A percentile compares a stretch with the other conserved stretches of the same genome.
Conservation (phyloP, 768 basidiomycete species). For the Rhodotorula kratochvilovae region DNA sequence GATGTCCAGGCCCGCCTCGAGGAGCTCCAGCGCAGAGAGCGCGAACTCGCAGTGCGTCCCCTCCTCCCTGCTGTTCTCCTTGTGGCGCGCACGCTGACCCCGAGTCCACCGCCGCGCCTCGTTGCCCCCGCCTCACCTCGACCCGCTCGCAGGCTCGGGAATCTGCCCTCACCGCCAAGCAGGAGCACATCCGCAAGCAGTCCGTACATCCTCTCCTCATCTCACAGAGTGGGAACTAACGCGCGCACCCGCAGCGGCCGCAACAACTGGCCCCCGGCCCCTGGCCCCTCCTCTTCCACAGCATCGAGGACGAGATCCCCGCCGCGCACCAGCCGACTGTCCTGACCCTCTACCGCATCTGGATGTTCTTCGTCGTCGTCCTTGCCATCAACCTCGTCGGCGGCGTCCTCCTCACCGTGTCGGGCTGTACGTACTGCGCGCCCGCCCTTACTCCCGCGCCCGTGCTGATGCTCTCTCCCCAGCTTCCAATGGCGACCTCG, state of each 20-base stretch:
- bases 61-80: not conserved
- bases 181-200: constrained; percentile 61
- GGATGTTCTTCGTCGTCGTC: constrained; percentile 80
- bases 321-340: constrained; percentile 72
- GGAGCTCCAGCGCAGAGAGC: constrained; percentile 71
- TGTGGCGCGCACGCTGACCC: too few relatives aligned
- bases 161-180: constrained; percentile 43
- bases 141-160: constrained; percentile 56
- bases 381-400: constrained; percentile 84
- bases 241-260: constrained; percentile 59
- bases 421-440: constrained; percentile 52
- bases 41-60: constrained; percentile 59
- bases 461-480: not conserved
- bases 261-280: constrained; percentile 90
- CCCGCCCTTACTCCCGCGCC: too few relatives aligned
- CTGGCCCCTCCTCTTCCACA: constrained; percentile 89
- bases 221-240: not conserved
- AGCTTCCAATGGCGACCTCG: constrained; percentile 59
- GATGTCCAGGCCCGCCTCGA: constrained; percentile 50
- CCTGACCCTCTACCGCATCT: constrained; percentile 81
- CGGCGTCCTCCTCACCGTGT: constrained; percentile 76
- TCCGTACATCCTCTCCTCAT: not conserved
- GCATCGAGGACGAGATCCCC: constrained; percentile 76
- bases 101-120: too few relatives aligned
- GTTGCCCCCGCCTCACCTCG: too few relatives aligned